These are phyloP conservation scores for Neoscytalidium dimidiatum DNA, from an alignment of 2,329 filamentous ascomycete species.

Conservation along the genomic window DNA sequence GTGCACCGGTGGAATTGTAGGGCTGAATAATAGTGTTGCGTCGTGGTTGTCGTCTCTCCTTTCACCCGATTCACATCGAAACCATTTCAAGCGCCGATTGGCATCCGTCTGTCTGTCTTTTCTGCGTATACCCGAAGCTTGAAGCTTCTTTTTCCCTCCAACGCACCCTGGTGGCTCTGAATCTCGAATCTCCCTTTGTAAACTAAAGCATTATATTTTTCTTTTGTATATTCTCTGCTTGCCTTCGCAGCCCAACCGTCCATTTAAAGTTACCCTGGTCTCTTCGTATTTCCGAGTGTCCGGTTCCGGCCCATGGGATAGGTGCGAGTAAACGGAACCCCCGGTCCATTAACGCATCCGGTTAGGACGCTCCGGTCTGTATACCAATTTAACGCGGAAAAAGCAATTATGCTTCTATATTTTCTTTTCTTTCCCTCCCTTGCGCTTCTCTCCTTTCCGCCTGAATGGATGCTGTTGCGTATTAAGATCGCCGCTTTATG, in stretches of 20 bases:
- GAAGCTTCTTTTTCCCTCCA: background rate
- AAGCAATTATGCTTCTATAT: no score
- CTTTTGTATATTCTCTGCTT: background rate
- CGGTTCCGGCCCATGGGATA: background rate
- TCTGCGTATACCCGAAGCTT: constrained; percentile 10
- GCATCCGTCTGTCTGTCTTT: background rate
- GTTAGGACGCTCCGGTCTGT: background rate
- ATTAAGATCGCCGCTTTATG: no score
- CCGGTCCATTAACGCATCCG: background rate
- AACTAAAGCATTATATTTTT: background rate
- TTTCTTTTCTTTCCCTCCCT: no score
- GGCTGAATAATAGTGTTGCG: background rate
- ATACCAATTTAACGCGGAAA: no score
- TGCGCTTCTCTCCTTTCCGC: no score
- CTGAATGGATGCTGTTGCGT: no score
- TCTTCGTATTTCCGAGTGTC: background rate
- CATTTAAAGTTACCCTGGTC: background rate
- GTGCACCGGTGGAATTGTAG: background rate
- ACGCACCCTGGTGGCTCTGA: no score
- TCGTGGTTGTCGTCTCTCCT: no score
- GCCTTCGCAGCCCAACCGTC: background rate
- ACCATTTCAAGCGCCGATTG: no score
- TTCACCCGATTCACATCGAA: background rate
- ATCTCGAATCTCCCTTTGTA: background rate
- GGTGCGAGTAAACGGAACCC: background rate